phyloP scores from a whole-genome alignment of 1,284 basidiomycete genomes.

The Kalmanozyma brasiliensis region DNA sequence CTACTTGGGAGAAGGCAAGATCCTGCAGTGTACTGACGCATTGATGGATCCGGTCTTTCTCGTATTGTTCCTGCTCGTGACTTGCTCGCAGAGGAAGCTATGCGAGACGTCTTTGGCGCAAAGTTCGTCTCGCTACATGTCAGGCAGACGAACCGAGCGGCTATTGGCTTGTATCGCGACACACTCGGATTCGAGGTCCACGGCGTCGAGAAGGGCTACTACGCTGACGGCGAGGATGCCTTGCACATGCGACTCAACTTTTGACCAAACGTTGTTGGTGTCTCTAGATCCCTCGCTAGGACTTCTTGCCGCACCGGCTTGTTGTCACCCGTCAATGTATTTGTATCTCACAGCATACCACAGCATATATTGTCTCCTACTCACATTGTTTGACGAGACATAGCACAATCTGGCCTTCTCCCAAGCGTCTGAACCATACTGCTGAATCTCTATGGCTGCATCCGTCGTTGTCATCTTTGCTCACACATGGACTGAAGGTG shows the following conservation, averaged over 20 bases:
- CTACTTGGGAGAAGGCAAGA: too few relatives aligned
- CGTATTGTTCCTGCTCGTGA: too few relatives aligned
- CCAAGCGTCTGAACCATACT: too few relatives aligned
- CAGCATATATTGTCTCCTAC: neutral
- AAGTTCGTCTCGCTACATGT: constrained; percentile 66
- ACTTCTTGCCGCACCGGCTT: too few relatives aligned
- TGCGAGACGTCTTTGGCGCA: constrained; percentile 65
- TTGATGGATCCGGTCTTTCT: neutral
- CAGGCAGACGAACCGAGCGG: constrained; percentile 65
- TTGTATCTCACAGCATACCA: constrained; percentile 12
- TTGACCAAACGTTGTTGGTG: neutral
- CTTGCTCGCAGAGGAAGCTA: constrained; percentile 56
- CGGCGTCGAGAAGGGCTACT: constrained; percentile 65
- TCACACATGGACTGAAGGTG: too few relatives aligned
- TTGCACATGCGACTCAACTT: constrained; percentile 64
- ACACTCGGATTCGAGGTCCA: constrained; percentile 66
- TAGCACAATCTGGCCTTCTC: too few relatives aligned
- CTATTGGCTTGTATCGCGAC: constrained; percentile 65
- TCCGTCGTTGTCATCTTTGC: too few relatives aligned
- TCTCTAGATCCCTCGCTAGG: too few relatives aligned
- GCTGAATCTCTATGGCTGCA: too few relatives aligned
- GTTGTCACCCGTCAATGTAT: constrained; percentile 9
- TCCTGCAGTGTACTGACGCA: too few relatives aligned
- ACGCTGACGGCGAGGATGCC: constrained; percentile 67
- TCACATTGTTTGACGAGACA: too few relatives aligned